Base-by-base conservation (phyloP, 2,329 filamentous ascomycete species). In the Juglanconis juglandina region DNA sequence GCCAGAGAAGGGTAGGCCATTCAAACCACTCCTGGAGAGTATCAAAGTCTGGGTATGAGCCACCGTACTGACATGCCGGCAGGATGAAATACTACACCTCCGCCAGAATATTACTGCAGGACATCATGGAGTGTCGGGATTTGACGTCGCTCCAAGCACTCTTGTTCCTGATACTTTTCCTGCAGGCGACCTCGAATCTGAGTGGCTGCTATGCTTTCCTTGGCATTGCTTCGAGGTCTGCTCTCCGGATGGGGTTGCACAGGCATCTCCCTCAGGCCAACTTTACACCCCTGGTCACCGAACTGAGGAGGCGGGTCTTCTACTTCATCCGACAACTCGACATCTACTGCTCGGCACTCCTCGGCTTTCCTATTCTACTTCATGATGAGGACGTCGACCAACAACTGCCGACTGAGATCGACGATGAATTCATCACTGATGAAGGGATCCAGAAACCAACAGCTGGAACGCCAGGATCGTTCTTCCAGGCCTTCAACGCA, bases 171-270 rank as follows among this genome's bases (percentile, higher is more conserved):
- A 89, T 92, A 53, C 77, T 94, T 3, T 95, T 93, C 69, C 79
- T 94, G 1, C 91, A 95, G 69, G 86, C 88, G 2, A 90, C 91
- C 2, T 89, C 90, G 9, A 91, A 91, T 69, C 76, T 94, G 35
- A 90, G 87, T 69, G 89, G 87, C 9, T 94, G 90, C 70, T 94
- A 94, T 72, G 86, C 89, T 0, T 92, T 91, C 66, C 82, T 94
- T 52, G 90, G 90, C 6, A 89, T 94, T 67, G 90, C 89, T 2
- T 77, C 93, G 53, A 84, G 90, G 54, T 88, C 89, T 6, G 86
- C 89, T n/a, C 75, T 94, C 39, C 85, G 90, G 34, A 87, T 94
- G 75, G 91, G 91, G 7, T 77, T 94, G 33, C 91, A 95, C 71
- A 87, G 91, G 56, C 85, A 89, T 62, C 75, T 94, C 5, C 79